phyloP scores from a whole-genome alignment of 2,329 filamentous ascomycete species.

The Sphaceloma murrayae region DNA sequence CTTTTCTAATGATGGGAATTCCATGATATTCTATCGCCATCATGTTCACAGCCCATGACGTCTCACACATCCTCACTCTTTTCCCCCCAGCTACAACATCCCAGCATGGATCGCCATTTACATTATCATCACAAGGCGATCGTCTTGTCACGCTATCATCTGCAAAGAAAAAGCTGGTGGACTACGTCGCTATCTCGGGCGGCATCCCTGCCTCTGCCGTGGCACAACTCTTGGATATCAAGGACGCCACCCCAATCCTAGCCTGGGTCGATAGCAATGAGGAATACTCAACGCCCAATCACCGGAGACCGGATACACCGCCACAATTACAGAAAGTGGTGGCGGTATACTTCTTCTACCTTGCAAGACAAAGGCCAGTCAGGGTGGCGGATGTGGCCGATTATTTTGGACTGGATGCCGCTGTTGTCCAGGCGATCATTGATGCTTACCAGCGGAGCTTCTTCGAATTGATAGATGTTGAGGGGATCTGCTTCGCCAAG shows the following conservation, averaged over 20 bases:
- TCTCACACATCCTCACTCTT: neutral
- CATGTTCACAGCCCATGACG: neutral
- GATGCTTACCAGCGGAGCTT: neutral
- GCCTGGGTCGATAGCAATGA: slow-evolving; percentile 2
- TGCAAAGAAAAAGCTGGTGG: neutral
- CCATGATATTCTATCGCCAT: too few species aligned
- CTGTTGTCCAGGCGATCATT: neutral
- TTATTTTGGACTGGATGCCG: neutral
- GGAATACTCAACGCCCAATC: neutral
- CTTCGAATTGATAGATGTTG: neutral
- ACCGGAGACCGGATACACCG: neutral
- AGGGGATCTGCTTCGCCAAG: neutral
- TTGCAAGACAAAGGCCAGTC: neutral
- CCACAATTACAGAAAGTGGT: slow-evolving; percentile 12
- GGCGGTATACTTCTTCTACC: slow-evolving; percentile 6
- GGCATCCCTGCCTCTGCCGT: neutral
- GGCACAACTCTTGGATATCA: neutral
- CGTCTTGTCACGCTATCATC: neutral
- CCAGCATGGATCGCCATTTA: neutral
- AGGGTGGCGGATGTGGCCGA: neutral
- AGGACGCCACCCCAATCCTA: neutral
- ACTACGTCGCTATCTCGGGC: neutral
- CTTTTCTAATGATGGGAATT: too few species aligned
- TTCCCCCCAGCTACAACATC: neutral
- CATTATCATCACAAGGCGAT: neutral